Evolutionary conservation across 192 early-diverging fungal genomes (phyloP).

Genomic region (Funneliformis mosseae): DNA sequence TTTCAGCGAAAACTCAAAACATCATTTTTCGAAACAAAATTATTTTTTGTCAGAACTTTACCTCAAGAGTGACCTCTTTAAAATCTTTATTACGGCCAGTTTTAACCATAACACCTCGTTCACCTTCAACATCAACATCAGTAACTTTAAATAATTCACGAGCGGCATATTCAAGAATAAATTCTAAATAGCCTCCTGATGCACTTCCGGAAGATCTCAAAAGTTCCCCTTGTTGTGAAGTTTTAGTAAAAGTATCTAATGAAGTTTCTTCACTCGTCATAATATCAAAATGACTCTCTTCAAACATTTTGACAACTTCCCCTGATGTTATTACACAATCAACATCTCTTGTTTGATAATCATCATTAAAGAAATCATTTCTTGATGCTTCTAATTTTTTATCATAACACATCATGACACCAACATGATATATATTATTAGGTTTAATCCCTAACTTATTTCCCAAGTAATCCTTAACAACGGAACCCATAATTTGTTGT

Average conservation of each 20-base stretch:
- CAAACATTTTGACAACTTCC: slow-evolving; percentile 88
- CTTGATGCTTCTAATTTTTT: slow-evolving; percentile 98
- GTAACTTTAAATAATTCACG: slow-evolving; percentile 71
- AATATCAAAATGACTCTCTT: slow-evolving; percentile 62
- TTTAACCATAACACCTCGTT: slow-evolving; percentile 61
- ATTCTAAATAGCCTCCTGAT: slow-evolving; percentile 91
- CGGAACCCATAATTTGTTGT: slow-evolving; percentile 91
- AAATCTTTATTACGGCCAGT: slow-evolving; percentile 85
- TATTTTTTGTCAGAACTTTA: neutral
- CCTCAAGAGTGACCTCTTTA: slow-evolving; percentile 64
- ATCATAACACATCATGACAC: slow-evolving; percentile 98
- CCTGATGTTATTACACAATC: slow-evolving; percentile 96
- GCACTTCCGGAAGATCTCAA: slow-evolving; percentile 76
- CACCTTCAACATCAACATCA: slow-evolving; percentile 58
- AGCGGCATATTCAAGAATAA: slow-evolving; percentile 83
- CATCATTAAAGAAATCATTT: slow-evolving; percentile 83
- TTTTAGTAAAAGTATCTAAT: slow-evolving; percentile 48
- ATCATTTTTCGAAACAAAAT: too few relatives aligned
- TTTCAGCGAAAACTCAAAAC: too few relatives aligned
- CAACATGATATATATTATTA: slow-evolving; percentile 87
- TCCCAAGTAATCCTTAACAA: slow-evolving; percentile 86
- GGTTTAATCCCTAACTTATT: slow-evolving; percentile 63
- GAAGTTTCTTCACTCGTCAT: slow-evolving; percentile 46
- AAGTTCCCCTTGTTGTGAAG: slow-evolving; percentile 40
- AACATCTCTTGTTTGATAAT: slow-evolving; percentile 85